A percentile compares a stretch with the other conserved stretches of the same genome.
These are phyloP conservation scores for Tylopilus vinaceipallidus DNA, from an alignment of 768 basidiomycete genomes.

Conservation along the genomic window DNA sequence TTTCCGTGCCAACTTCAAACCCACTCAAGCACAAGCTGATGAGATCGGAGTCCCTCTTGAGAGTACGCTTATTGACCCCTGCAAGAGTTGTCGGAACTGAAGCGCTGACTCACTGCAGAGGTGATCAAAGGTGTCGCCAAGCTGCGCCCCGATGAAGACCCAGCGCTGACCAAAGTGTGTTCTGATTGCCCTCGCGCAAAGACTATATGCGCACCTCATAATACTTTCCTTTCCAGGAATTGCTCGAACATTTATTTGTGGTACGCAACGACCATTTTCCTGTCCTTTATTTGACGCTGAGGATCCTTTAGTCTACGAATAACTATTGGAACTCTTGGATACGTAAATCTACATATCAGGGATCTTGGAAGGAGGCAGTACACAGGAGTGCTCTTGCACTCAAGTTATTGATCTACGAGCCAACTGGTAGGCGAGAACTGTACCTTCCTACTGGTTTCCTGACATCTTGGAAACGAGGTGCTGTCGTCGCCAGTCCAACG, in stretches of 20 bases:
- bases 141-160: conserved; percentile 61
- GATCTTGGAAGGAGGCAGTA: conserved; percentile 95
- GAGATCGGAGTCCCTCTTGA: conserved; percentile 46
- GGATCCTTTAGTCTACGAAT: conserved; percentile 55
- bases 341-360: conserved; percentile 82
- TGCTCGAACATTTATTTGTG: conserved; percentile 55
- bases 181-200: too few relatives aligned
- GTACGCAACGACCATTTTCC: conserved; percentile 33
- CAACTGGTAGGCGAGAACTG: conserved; percentile 54
- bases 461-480: conserved; percentile 46
- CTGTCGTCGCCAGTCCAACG: conserved; percentile 92
- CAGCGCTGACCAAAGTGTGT: conserved; percentile 61
- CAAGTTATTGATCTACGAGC: conserved; percentile 91
- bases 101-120: conserved; percentile 29
- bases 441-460: neutral
- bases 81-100: neutral
- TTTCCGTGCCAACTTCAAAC: conserved; percentile 13
- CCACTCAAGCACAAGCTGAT: conserved; percentile 41
- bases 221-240: conserved; percentile 40
- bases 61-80: conserved; percentile 27
- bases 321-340: conserved; percentile 90
- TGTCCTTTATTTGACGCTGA: neutral
- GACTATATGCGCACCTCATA: too few relatives aligned
- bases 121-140: conserved; percentile 45
- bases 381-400: conserved; percentile 90